Evolutionary conservation across 305 asterid species (phyloP).

Genomic region (Fraxinus paxiana): DNA sequence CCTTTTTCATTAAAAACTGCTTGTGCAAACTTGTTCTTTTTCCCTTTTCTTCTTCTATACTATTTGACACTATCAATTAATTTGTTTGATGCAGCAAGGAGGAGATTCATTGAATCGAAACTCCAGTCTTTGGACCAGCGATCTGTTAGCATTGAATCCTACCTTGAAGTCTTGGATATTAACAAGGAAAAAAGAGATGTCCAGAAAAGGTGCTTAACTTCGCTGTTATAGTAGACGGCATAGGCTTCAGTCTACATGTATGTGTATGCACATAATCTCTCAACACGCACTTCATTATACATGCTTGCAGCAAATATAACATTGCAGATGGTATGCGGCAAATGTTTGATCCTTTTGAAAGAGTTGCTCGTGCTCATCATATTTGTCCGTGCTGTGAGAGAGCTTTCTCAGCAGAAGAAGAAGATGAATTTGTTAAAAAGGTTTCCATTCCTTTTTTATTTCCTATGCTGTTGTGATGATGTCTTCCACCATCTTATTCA

Average conservation of each 20-base stretch:
- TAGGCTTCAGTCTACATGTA: background rate
- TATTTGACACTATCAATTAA: background rate
- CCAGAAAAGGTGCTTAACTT: slow-evolving; percentile 53
- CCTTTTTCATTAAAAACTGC: background rate
- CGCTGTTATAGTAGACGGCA: background rate
- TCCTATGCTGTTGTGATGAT: slow-evolving; percentile 9
- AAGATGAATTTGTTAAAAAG: slow-evolving; percentile 85
- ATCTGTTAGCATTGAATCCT: slow-evolving; percentile 59
- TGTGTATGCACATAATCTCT: background rate
- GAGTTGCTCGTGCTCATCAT: slow-evolving; percentile 81
- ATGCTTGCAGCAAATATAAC: slow-evolving; percentile 53
- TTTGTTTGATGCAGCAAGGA: slow-evolving; percentile 60
- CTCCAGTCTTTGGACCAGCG: slow-evolving; percentile 68
- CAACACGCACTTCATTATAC: slow-evolving; percentile 5
- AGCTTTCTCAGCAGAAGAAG: slow-evolving; percentile 80
- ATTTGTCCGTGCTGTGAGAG: slow-evolving; percentile 91
- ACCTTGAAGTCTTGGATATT: slow-evolving; percentile 52
- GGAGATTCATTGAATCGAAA: slow-evolving; percentile 68
- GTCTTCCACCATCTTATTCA: slow-evolving; percentile 15
- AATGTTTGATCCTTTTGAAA: slow-evolving; percentile 74
- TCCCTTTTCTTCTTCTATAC: background rate
- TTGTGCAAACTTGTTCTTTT: background rate
- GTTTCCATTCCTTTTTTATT: slow-evolving; percentile 30
- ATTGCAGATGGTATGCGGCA: slow-evolving; percentile 61
- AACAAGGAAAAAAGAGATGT: slow-evolving; percentile 67